These are phyloP conservation scores for Viridothelium virens DNA, from an alignment of 495 filamentous ascomycete species.

Conservation along the genomic window DNA sequence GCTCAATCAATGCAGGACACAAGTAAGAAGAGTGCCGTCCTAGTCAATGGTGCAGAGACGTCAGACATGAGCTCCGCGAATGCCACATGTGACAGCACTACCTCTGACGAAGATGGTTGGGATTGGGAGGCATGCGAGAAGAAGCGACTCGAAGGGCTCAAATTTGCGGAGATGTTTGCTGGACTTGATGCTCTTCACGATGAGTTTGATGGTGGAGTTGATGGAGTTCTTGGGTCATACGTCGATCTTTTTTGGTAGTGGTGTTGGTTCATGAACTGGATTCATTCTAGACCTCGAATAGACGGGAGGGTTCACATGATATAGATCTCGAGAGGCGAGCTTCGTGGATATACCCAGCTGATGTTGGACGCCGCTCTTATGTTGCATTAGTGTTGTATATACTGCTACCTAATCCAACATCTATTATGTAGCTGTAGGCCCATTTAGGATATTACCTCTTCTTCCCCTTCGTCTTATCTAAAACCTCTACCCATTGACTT, in stretches of 20 bases:
- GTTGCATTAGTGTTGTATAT: not conserved
- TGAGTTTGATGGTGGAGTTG: slow-evolving; percentile 30
- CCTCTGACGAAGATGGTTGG: slow-evolving; percentile 27
- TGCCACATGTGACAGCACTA: not conserved
- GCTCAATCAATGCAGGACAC: slow-evolving; percentile 7
- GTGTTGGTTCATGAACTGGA: not conserved
- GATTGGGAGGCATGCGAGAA: slow-evolving; percentile 37
- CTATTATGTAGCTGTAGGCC: not conserved
- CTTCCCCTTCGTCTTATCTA: slow-evolving; percentile 67
- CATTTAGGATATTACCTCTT: slow-evolving; percentile 35
- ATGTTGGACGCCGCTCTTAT: not conserved
- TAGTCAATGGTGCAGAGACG: slow-evolving; percentile 15
- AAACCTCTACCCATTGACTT: slow-evolving; percentile 52
- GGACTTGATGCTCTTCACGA: slow-evolving; percentile 33
- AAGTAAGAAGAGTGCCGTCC: slow-evolving; percentile 14
- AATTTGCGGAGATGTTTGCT: slow-evolving; percentile 33
- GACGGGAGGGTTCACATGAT: slow-evolving; percentile 6
- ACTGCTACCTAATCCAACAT: not conserved
- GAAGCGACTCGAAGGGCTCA: slow-evolving; percentile 33
- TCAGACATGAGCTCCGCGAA: slow-evolving; percentile 13
- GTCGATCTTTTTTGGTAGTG: slow-evolving; percentile 31
- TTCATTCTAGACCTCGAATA: not conserved
- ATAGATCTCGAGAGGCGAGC: not conserved
- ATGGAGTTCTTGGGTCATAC: slow-evolving; percentile 34
- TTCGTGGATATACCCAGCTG: not conserved